Evolutionary conservation across 1,284 basidiomycete genomes (phyloP).

Genomic region (Fomitopsis schrenkii): DNA sequence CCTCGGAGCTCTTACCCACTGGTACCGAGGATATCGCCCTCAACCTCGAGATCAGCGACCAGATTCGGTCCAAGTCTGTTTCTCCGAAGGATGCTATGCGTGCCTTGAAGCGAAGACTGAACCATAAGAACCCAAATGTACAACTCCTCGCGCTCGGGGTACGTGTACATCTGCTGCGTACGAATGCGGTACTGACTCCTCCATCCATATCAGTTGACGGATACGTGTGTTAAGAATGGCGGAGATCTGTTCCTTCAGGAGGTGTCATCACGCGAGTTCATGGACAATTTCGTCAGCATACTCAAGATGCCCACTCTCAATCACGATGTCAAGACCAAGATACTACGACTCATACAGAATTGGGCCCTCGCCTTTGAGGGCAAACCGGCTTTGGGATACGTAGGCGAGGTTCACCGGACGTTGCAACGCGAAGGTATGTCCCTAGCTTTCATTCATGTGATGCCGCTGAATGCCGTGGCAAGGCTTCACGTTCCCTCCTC

Average conservation of each 20-base stretch:
- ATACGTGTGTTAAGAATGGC: conserved; percentile 96
- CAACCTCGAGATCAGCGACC: conserved; percentile 95
- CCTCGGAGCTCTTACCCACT: conserved; percentile 81
- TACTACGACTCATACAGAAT: conserved; percentile 81
- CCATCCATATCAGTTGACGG: conserved; percentile 61
- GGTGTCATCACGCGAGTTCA: conserved; percentile 85
- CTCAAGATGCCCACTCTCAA: conserved; percentile 73
- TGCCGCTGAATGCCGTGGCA: conserved; percentile 4
- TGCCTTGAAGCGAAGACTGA: conserved; percentile 81
- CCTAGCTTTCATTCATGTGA: conserved; percentile 11
- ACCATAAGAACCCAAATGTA: conserved; percentile 96
- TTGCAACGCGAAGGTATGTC: conserved; percentile 67
- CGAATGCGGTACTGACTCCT: neutral
- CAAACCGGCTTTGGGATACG: conserved; percentile 71
- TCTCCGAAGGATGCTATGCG: conserved; percentile 87
- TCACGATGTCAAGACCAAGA: conserved; percentile 80
- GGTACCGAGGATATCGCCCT: conserved; percentile 89
- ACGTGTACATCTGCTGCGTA: conserved; percentile 28
- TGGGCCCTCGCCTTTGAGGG: conserved; percentile 92
- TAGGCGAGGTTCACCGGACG: conserved; percentile 78
- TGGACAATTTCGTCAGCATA: conserved; percentile 87
- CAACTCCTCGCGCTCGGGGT: conserved; percentile 85
- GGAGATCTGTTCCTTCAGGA: conserved; percentile 89
- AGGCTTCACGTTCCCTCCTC: conserved; percentile 84
- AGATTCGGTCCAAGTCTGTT: conserved; percentile 90